Conservation (phyloP, 1,284 basidiomycete genomes). For the Microbotryum silenes-acaulis region DNA sequence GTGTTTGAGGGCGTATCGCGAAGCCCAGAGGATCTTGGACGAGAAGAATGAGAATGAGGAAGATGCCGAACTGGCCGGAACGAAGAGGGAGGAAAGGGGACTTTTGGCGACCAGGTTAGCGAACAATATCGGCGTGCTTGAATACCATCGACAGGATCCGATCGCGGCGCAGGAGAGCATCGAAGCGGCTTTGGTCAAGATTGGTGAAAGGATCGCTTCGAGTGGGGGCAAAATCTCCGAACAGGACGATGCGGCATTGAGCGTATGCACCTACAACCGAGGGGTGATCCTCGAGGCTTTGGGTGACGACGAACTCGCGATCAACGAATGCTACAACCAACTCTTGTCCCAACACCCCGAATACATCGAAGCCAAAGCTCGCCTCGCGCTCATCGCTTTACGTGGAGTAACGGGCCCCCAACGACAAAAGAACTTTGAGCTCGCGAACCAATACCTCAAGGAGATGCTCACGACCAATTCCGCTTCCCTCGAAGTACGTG, state of each 20-base stretch:
- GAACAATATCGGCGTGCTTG: slow-evolving; percentile 70
- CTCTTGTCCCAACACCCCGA: slow-evolving; percentile 78
- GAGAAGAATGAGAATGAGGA: slow-evolving; percentile 35
- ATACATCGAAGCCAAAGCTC: slow-evolving; percentile 91
- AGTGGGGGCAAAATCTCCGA: slow-evolving; percentile 41
- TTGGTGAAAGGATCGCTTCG: slow-evolving; percentile 50
- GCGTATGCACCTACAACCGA: slow-evolving; percentile 78
- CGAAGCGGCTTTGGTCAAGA: slow-evolving; percentile 42
- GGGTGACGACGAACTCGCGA: slow-evolving; percentile 59
- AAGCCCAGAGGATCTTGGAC: slow-evolving; percentile 59
- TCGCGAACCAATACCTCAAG: slow-evolving; percentile 78
- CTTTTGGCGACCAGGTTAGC: slow-evolving; percentile 50
- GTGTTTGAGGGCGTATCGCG: slow-evolving; percentile 61
- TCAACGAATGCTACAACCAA: slow-evolving; percentile 71
- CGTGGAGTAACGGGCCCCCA: slow-evolving; percentile 30
- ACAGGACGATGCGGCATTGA: slow-evolving; percentile 56
- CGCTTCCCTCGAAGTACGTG: slow-evolving; percentile 61
- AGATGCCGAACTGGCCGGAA: slow-evolving; percentile 1
- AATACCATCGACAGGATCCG: slow-evolving; percentile 48
- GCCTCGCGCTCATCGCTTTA: slow-evolving; percentile 69
- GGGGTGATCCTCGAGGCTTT: slow-evolving; percentile 78
- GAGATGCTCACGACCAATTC: slow-evolving; percentile 67
- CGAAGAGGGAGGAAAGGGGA: background rate
- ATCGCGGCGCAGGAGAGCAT: slow-evolving; percentile 46
- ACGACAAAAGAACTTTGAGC: slow-evolving; percentile 56